These are phyloP conservation scores for Sclerotinia borealis DNA, from an alignment of 2,329 filamentous ascomycete species.

Conservation along the genomic window DNA sequence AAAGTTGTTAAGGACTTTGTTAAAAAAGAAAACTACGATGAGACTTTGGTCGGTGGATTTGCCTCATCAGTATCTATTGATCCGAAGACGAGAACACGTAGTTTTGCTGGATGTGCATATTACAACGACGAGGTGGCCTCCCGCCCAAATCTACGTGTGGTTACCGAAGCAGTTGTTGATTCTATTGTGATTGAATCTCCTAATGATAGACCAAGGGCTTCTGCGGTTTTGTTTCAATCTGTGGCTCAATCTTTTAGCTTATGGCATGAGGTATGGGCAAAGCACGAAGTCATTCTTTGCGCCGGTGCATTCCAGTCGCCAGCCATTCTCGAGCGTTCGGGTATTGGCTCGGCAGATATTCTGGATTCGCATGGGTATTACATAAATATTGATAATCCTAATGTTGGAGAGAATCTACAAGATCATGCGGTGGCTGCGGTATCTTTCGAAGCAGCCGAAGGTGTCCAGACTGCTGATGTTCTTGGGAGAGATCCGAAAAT, in stretches of 20 bases:
- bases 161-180: slow-evolving; percentile 80
- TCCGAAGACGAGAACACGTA: slow-evolving; percentile 19
- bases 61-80: slow-evolving; percentile 15
- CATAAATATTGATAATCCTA: slow-evolving; percentile 33
- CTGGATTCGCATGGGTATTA: slow-evolving; percentile 14
- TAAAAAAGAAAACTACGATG: slow-evolving; percentile 28
- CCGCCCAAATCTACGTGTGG: slow-evolving; percentile 62
- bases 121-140: slow-evolving; percentile 16
- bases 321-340: slow-evolving; percentile 32
- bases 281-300: slow-evolving; percentile 29
- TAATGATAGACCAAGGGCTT: neutral
- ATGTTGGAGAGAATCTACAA: slow-evolving; percentile 37
- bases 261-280: slow-evolving; percentile 15
- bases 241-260: neutral
- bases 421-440: slow-evolving; percentile 25
- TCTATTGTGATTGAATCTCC: slow-evolving; percentile 43
- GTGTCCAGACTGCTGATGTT: neutral
- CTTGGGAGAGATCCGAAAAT: neutral
- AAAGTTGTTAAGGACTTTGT: slow-evolving; percentile 14
- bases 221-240: slow-evolving; percentile 8
- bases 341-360: slow-evolving; percentile 25
- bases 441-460: slow-evolving; percentile 6
- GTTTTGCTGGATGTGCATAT: slow-evolving; percentile 23
- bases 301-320: slow-evolving; percentile 26
- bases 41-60: slow-evolving; percentile 34